Percentiles rank a stretch among this genome's conserved stretches.
Evolutionary conservation across 495 filamentous ascomycete genomes (phyloP).

Genomic region (Bacidia rubella): DNA sequence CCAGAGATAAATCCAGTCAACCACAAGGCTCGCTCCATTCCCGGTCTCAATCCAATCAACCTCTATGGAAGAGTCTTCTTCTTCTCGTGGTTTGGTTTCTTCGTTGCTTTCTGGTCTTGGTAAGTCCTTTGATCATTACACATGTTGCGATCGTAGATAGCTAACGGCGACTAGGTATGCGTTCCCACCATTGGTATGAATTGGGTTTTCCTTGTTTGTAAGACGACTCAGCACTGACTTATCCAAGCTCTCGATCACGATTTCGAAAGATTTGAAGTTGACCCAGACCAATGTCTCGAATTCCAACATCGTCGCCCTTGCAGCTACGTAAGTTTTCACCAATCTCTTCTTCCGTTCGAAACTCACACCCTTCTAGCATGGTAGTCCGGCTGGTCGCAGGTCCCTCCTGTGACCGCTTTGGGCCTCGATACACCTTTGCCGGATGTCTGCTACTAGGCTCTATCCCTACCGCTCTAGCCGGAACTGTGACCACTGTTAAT

Average conservation of each 20-base stretch:
- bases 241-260: slow-evolving; percentile 56
- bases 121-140: slow-evolving; percentile 24
- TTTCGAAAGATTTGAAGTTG: slow-evolving; percentile 64
- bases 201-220: slow-evolving; percentile 3
- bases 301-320: slow-evolving; percentile 80
- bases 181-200: slow-evolving; percentile 65
- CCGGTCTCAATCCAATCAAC: slow-evolving; percentile 66
- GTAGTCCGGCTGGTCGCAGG: slow-evolving; percentile 73
- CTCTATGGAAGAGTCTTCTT: slow-evolving; percentile 82
- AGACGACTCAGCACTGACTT: slow-evolving; percentile 5
- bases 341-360: background rate
- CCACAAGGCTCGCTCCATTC: slow-evolving; percentile 67
- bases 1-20: slow-evolving; percentile 63
- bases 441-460: slow-evolving; percentile 58
- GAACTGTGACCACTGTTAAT: slow-evolving; percentile 51
- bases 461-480: slow-evolving; percentile 74
- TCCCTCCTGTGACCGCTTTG: slow-evolving; percentile 72
- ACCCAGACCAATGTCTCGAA: slow-evolving; percentile 63
- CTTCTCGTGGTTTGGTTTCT: slow-evolving; percentile 91
- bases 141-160: background rate
- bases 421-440: slow-evolving; percentile 71
- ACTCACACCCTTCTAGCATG: slow-evolving; percentile 37
- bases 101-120: slow-evolving; percentile 93
- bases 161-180: slow-evolving; percentile 33
- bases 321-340: slow-evolving; percentile 50